Base-by-base conservation (phyloP, 768 basidiomycete species). In the Lentinula detonsa region DNA sequence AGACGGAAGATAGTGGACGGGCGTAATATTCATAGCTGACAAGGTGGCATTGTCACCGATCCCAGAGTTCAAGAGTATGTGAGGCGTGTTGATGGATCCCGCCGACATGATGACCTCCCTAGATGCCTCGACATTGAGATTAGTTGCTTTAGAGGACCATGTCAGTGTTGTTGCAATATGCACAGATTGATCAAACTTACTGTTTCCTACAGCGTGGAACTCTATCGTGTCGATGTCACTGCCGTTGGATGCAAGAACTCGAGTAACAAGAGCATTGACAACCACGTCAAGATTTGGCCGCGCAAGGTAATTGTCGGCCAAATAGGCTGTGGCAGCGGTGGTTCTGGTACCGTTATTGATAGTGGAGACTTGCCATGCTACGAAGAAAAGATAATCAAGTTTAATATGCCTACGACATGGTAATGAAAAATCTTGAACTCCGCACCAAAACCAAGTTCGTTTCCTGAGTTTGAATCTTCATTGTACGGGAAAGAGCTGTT, bases 311-410 rank as follows among this genome's bases (percentile, higher is more conserved):
- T 72, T 63, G 0, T 69, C 66, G 1, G 67, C 68, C 23, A 76
- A 63, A 61, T 76, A 75, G 1, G 72, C 65, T 5, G 70, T 69
- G 9, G 73, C 73, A 18, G 73, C 66, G 58, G 69, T 73, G 50
- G 69, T 70, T 33, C 72, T 61, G 18, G 45, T 60, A 16, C 72
- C 71, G n/a, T 63, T 64, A 5, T 64, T 53, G 13, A 71, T 67
- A 8, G 67, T 69, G 8, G 62, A 57, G 54, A 65, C 68, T 34
- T 61, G 39, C 65, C 65, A 69, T 23, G 65, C 69, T 70, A 21
- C 31, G 11, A 42, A 61, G 75, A 76, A 18, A 78, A 75, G 15
- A 74, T 74, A 21, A 74, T 73, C 15, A 70, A 65, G 16, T 71
- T 63, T 15, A 76, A 70, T n/a, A 51, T 33, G 13, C 13, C 9